A percentile compares a stretch with the other conserved stretches of the same genome.
These are phyloP conservation scores for Albatrellus ellisii DNA, from an alignment of 768 basidiomycete genomes.

Conservation along the genomic window DNA sequence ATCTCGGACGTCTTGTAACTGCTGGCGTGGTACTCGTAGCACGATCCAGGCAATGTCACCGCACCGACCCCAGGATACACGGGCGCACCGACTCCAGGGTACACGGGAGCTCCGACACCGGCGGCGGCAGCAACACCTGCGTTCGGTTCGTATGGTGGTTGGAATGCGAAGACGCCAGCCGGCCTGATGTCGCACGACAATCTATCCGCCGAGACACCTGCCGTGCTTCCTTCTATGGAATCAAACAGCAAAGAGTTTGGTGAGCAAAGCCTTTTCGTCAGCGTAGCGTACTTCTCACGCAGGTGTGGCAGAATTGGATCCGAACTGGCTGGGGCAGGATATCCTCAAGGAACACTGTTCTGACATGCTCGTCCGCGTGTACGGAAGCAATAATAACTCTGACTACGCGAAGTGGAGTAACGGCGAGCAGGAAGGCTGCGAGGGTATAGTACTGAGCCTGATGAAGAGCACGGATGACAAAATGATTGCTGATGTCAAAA, in stretches of 20 bases:
- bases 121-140: conserved; percentile 19
- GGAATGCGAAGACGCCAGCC: conserved; percentile 25
- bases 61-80: conserved; percentile 1
- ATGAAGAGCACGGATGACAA: neutral
- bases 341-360: conserved; percentile 7
- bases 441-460: conserved; percentile 5
- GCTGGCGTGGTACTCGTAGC: neutral
- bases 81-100: conserved; percentile 9
- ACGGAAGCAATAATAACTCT: neutral
- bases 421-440: neutral
- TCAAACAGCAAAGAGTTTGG: neutral
- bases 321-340: neutral
- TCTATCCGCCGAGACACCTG: neutral
- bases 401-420: neutral
- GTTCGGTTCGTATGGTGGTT: conserved; percentile 23
- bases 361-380: neutral
- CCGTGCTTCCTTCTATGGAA: neutral
- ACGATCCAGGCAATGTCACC: conserved; percentile 12
- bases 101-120: conserved; percentile 10
- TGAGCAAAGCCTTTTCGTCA: neutral
- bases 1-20: too few relatives aligned
- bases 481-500: neutral
- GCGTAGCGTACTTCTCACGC: neutral
- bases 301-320: neutral
- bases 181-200: neutral